Evolutionary conservation across 352 stramenopile species (phyloP).

Genomic region (Blastocystis sp.): DNA sequence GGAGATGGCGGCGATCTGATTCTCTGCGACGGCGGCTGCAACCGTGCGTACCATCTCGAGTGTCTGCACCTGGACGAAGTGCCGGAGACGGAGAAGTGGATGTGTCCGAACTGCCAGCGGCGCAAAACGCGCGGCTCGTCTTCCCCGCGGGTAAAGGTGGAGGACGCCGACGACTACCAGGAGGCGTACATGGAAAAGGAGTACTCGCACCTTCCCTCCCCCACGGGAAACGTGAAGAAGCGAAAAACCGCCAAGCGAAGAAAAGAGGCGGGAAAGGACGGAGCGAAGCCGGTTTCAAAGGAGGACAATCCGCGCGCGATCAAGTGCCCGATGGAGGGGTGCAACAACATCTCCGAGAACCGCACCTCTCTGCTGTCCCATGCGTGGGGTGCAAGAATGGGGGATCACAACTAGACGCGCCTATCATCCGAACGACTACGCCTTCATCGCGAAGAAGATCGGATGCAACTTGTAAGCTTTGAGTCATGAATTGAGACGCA

Average conservation of each 20-base stretch:
- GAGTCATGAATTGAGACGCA: background rate
- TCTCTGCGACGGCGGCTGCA: slow-evolving; percentile 65
- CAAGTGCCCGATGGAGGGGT: slow-evolving; percentile 9
- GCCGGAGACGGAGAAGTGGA: slow-evolving; percentile 38
- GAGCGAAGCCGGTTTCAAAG: background rate
- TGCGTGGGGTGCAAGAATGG: background rate
- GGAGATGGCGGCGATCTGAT: slow-evolving; percentile 58
- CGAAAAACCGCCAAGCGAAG: background rate
- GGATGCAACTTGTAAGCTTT: slow-evolving; percentile 20
- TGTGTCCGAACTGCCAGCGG: slow-evolving; percentile 52
- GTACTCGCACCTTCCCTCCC: background rate
- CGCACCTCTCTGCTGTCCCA: slow-evolving; percentile 32
- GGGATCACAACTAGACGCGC: slow-evolving; percentile 2
- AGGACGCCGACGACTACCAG: slow-evolving; percentile 23
- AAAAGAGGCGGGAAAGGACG: slow-evolving; percentile 7
- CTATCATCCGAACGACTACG: slow-evolving; percentile 9
- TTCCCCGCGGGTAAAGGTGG: background rate
- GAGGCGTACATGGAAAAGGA: background rate
- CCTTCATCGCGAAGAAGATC: slow-evolving; percentile 10
- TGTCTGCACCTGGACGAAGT: slow-evolving; percentile 37
- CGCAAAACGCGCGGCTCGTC: background rate
- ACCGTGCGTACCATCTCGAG: slow-evolving; percentile 47
- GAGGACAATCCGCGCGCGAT: background rate
- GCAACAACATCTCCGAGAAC: slow-evolving; percentile 5
- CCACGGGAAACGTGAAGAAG: background rate